Evolutionary conservation across 495 filamentous ascomycete genomes (phyloP), one percentile per base, ranked within the genome.

Genomic region (Daldinia caldariorum): DNA sequence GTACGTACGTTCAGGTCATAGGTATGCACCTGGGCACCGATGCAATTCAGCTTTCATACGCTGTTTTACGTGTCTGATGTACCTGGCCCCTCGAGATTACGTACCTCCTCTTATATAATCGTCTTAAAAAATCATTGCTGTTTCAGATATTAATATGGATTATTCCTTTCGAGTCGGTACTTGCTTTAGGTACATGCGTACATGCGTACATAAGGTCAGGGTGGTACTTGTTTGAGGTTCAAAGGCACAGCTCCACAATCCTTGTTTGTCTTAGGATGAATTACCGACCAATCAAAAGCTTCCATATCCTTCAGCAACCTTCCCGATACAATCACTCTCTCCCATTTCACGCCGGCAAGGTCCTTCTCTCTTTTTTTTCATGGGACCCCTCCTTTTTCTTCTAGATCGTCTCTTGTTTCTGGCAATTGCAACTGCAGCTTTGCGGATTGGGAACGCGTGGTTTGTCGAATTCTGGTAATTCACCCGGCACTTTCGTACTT

Each of bases 151-250:
- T 41, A 41, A 49, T 12, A 51, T 51, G 2, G 49, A 32, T 12
- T 53, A 32, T 32, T 16, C 14, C 26, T 16, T n/a, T 31, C 22
- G 14, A 32, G n/a, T 53, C 13, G 49, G 29, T 53, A 29, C 22
- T 1, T 32, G 18, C 5, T 22, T 22, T 34, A 37, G 3, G n/a
- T 55, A 54, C 50, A 29, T 54, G 13, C 26, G n/a, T 55, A 54
- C 50, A 29, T 54, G 13, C 26, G 26, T 3, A 1, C 26, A 26
- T 26, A 41, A 14, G 16, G n/a, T 8, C 12, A 41, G 16, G 61
- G n/a, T 63, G 0, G 41, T 50, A 22, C 43, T 38, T 63, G 68
- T 71, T 71, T 71, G 68, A 71, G 41, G 58, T 71, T 71, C 2
- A 29, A 55, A 54, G 63, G 68, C 63, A 53, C 63, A 71, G 68